Evolutionary conservation across 768 basidiomycete species (phyloP).

Genomic region (Krasilnikovozyma curviuscula): DNA sequence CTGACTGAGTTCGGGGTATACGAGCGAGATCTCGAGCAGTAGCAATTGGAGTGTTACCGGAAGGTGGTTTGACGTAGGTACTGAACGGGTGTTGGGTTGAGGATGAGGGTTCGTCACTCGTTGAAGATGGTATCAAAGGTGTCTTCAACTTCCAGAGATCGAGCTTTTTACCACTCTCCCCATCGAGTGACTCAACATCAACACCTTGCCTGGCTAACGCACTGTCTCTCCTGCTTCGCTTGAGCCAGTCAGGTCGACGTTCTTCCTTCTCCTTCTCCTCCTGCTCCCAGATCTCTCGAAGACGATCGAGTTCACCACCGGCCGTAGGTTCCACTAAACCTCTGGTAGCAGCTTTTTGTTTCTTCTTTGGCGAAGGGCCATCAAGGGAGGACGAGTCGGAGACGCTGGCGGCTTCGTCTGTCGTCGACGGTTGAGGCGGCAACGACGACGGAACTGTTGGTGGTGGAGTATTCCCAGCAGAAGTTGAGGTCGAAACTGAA

Average conservation of each 20-base stretch:
- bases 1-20: constrained; percentile 7
- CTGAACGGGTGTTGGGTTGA: background rate
- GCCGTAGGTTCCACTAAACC: too few relatives aligned
- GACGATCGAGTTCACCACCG: constrained; percentile 2
- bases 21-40: background rate
- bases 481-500: too few relatives aligned
- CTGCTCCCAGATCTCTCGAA: background rate
- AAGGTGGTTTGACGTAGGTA: background rate
- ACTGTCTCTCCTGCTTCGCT: constrained; percentile 1
- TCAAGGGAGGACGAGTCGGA: too few relatives aligned
- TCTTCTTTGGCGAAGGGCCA: too few relatives aligned
- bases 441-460: too few relatives aligned
- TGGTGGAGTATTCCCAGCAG: too few relatives aligned
- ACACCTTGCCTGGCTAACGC: constrained; percentile 1
- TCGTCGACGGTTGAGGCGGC: too few relatives aligned
- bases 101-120: background rate
- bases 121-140: background rate
- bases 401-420: too few relatives aligned
- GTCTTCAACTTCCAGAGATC: constrained; percentile 3
- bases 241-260: constrained; percentile 4
- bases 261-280: constrained; percentile 1
- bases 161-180: background rate
- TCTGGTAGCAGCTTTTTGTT: too few relatives aligned
- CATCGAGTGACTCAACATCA: background rate
- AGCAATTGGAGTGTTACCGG: background rate